Evolutionary conservation across 2,329 filamentous ascomycete species (phyloP).

Genomic region (Trichoderma gracile): DNA sequence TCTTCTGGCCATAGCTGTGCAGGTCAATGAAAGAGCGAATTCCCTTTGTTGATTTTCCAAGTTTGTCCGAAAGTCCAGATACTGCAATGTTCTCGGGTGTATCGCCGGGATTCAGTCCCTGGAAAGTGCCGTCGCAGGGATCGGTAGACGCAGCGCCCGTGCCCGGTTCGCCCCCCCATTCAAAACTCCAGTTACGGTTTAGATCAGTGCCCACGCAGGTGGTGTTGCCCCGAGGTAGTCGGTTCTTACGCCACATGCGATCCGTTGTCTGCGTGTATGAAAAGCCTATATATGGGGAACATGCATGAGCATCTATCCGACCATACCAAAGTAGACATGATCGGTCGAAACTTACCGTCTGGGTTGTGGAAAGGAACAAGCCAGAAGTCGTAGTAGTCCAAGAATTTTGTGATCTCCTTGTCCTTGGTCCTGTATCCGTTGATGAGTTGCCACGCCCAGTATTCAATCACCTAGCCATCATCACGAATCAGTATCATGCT

Average conservation of each 20-base stretch:
- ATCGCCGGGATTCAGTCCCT: slow-evolving; percentile 46
- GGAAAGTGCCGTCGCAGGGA: slow-evolving; percentile 53
- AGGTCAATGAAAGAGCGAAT: slow-evolving; percentile 21
- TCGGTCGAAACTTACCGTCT: slow-evolving; percentile 46
- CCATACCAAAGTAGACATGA: too few species aligned
- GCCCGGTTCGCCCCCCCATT: slow-evolving; percentile 46
- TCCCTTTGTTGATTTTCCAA: background rate
- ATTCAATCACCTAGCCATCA: slow-evolving; percentile 52
- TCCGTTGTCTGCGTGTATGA: slow-evolving; percentile 57
- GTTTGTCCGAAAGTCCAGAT: slow-evolving; percentile 8
- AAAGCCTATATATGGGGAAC: slow-evolving; percentile 47
- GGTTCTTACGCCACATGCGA: slow-evolving; percentile 64
- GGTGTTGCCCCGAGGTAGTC: slow-evolving; percentile 43
- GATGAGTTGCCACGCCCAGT: slow-evolving; percentile 53
- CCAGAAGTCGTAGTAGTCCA: slow-evolving; percentile 66
- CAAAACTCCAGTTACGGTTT: slow-evolving; percentile 61
- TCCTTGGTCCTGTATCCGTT: slow-evolving; percentile 45
- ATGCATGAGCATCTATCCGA: background rate
- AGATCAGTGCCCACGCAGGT: slow-evolving; percentile 55
- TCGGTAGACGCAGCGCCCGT: slow-evolving; percentile 51
- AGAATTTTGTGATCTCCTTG: slow-evolving; percentile 44
- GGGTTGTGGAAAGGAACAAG: slow-evolving; percentile 64
- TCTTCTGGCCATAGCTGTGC: slow-evolving; percentile 16
- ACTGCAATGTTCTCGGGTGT: slow-evolving; percentile 52
- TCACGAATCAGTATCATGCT: background rate